Evolutionary conservation across 169 alveolate genomes (phyloP).

Genomic region (Eimeria falciformis): DNA sequence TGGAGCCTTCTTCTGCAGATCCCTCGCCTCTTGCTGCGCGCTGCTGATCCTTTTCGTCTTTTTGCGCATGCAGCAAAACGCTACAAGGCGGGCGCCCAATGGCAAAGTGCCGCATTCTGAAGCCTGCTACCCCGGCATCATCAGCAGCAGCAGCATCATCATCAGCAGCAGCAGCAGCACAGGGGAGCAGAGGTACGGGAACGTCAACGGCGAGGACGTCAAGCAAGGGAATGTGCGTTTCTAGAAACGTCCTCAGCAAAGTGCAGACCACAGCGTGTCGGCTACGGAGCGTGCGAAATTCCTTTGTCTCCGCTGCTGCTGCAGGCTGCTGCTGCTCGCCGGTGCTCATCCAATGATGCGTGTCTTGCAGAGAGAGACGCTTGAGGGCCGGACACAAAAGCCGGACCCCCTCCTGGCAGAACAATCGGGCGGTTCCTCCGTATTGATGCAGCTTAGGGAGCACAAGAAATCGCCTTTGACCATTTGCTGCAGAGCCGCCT

Average conservation of each 20-base stretch:
- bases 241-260: neutral
- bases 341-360: neutral
- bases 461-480: neutral
- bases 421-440: neutral
- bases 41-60: neutral
- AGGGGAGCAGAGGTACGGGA: neutral
- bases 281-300: neutral
- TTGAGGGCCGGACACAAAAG: neutral
- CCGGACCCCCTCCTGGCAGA: neutral
- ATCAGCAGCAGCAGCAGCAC: neutral
- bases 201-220: neutral
- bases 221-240: neutral
- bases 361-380: neutral
- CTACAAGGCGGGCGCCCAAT: neutral
- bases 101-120: neutral
- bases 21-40: neutral
- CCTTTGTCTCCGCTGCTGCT: neutral
- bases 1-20: neutral
- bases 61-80: neutral
- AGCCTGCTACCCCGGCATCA: neutral
- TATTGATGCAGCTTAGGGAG: conserved; percentile 8
- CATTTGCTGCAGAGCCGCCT: neutral
- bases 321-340: neutral
- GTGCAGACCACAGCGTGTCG: neutral
- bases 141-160: neutral